These are phyloP conservation scores for Zymoseptoria pseudotritici DNA, from an alignment of 2,329 filamentous ascomycete species.

Conservation along the genomic window DNA sequence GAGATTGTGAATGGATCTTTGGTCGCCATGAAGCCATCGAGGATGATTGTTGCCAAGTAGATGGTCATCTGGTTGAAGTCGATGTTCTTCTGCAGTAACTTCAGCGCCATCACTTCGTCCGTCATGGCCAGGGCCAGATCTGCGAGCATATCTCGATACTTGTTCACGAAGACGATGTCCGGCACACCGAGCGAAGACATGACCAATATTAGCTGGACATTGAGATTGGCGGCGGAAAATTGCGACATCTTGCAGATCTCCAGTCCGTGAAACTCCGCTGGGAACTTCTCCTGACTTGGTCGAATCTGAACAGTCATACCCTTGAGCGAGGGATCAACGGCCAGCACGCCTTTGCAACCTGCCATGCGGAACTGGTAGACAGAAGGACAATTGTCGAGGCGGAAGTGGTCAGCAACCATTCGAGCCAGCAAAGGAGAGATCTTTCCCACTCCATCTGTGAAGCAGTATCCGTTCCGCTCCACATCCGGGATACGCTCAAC, in stretches of 20 bases:
- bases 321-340: slow-evolving; percentile 56
- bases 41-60: slow-evolving; percentile 65
- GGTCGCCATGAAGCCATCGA: slow-evolving; percentile 66
- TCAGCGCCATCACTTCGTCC: slow-evolving; percentile 55
- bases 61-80: slow-evolving; percentile 80
- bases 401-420: slow-evolving; percentile 65
- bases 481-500: slow-evolving; percentile 61
- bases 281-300: slow-evolving; percentile 82
- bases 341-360: slow-evolving; percentile 84
- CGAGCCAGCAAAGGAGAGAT: slow-evolving; percentile 73
- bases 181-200: slow-evolving; percentile 69
- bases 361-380: slow-evolving; percentile 88
- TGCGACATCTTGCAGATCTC: slow-evolving; percentile 80
- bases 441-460: slow-evolving; percentile 89
- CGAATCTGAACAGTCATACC: slow-evolving; percentile 70
- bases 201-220: slow-evolving; percentile 84
- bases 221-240: slow-evolving; percentile 70
- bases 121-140: slow-evolving; percentile 64
- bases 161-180: slow-evolving; percentile 56
- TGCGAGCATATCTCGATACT: slow-evolving; percentile 60
- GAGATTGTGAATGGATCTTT: slow-evolving; percentile 77
- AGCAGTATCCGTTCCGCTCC: slow-evolving; percentile 59
- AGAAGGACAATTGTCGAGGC: slow-evolving; percentile 59
- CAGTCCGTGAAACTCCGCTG: slow-evolving; percentile 59
- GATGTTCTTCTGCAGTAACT: slow-evolving; percentile 64